Percentiles rank a stretch among this genome's conserved stretches.
Conservation (phyloP, 2,329 filamentous ascomycete genomes). For the Berkeleyomyces rouxiae region DNA sequence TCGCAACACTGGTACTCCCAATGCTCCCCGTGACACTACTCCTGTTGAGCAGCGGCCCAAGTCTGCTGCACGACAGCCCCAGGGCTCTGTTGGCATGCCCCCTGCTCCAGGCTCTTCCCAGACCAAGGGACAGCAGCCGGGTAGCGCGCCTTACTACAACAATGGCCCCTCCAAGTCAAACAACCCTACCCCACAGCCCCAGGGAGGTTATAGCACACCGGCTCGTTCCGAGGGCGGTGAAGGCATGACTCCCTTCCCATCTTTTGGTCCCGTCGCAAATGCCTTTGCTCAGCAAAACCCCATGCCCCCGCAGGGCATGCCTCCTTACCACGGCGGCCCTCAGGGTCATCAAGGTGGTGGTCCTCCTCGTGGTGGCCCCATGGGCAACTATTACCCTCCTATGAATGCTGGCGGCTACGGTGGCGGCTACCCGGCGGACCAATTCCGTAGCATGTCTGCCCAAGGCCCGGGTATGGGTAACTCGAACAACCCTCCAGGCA, state of each 20-base stretch:
- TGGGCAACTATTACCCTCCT: conserved; percentile 39
- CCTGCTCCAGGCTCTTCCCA: conserved; percentile 21
- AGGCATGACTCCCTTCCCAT: conserved; percentile 30
- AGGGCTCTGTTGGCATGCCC: conserved; percentile 27
- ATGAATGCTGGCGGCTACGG: conserved; percentile 23
- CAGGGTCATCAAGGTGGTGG: conserved; percentile 36
- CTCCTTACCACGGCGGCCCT: conserved; percentile 40
- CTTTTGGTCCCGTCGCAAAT: conserved; percentile 33
- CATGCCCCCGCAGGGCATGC: conserved; percentile 27
- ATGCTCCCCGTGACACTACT: conserved; percentile 27
- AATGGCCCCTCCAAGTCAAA: conserved; percentile 26
- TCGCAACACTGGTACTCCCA: conserved; percentile 29
- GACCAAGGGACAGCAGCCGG: not conserved
- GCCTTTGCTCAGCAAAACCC: conserved; percentile 34
- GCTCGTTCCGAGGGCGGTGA: conserved; percentile 33
- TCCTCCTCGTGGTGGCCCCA: conserved; percentile 36
- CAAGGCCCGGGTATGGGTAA: conserved; percentile 21
- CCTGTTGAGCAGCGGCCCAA: conserved; percentile 34
- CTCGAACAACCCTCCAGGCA: conserved; percentile 36
- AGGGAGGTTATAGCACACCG: conserved; percentile 13
- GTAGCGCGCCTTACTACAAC: conserved; percentile 36
- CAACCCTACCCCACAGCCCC: conserved; percentile 16
- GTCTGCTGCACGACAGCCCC: conserved; percentile 38
- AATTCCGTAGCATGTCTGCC: conserved; percentile 40
- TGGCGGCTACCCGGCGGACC: conserved; percentile 34